Conservation (phyloP, 257 asterid species). For the Ilex aquifolium region DNA sequence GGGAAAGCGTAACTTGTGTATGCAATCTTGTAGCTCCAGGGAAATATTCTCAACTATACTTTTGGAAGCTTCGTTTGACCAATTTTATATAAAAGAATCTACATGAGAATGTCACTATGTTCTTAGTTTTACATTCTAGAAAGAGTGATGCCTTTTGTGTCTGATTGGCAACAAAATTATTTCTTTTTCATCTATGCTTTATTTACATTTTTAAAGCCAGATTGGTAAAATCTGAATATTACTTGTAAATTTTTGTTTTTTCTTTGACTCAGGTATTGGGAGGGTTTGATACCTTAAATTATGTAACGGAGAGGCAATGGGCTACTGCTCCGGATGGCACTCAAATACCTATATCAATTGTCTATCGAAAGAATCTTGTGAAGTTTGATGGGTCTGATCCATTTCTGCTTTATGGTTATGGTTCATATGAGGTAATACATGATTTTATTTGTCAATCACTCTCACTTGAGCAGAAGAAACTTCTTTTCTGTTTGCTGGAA, state of each 20-base stretch:
- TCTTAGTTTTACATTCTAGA: no score
- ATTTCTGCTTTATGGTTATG: conserved; percentile 86
- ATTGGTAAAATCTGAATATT: not conserved
- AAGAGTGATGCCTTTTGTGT: no score
- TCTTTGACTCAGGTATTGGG: conserved; percentile 64
- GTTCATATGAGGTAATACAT: conserved; percentile 85
- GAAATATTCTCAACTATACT: no score
- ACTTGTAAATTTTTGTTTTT: conserved; percentile 2
- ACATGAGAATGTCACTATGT: no score
- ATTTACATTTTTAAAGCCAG: no score
- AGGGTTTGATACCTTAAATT: conserved; percentile 75
- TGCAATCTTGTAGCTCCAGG: no score
- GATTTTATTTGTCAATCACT: not conserved
- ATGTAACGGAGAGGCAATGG: conserved; percentile 83
- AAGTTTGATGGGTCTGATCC: conserved; percentile 90
- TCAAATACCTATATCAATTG: conserved; percentile 72
- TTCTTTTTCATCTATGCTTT: no score
- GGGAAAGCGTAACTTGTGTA: no score
- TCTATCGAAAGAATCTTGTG: conserved; percentile 65
- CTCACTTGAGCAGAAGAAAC: not conserved
- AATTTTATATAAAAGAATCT: no score
- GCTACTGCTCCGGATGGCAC: conserved; percentile 86
- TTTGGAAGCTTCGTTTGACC: no score
- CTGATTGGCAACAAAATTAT: no score
- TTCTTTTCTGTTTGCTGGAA: not conserved